Evolutionary conservation across 352 stramenopile genomes (phyloP).

Genomic region (Phytophthora pisi): DNA sequence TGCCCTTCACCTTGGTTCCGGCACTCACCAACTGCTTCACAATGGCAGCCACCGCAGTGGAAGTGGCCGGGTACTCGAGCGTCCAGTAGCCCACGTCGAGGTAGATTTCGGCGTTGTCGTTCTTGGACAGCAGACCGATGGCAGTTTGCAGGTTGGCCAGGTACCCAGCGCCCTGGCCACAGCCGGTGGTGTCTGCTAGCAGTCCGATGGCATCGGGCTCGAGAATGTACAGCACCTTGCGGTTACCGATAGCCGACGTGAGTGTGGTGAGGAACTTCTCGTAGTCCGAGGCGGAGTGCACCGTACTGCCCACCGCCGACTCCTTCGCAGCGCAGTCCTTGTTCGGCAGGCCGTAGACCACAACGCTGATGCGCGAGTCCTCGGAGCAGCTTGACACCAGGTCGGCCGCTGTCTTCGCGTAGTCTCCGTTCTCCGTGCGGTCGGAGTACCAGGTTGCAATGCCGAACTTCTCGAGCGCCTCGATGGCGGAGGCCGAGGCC

Average conservation of each 20-base stretch:
- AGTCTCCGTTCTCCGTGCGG: slow-evolving; percentile 43
- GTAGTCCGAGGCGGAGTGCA: slow-evolving; percentile 57
- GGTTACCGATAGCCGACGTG: slow-evolving; percentile 46
- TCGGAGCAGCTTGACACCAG: slow-evolving; percentile 44
- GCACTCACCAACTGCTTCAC: slow-evolving; percentile 47
- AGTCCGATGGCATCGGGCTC: slow-evolving; percentile 73
- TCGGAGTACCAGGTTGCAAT: slow-evolving; percentile 80
- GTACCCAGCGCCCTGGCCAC: slow-evolving; percentile 54
- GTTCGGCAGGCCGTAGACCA: slow-evolving; percentile 77
- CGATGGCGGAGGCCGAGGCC: slow-evolving; percentile 50
- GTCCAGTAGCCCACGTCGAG: slow-evolving; percentile 76
- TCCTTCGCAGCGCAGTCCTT: slow-evolving; percentile 74
- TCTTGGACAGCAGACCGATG: slow-evolving; percentile 51
- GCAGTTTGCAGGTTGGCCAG: slow-evolving; percentile 55
- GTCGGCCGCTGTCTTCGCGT: slow-evolving; percentile 33
- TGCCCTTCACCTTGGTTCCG: slow-evolving; percentile 56
- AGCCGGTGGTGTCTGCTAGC: slow-evolving; percentile 39
- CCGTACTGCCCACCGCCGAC: slow-evolving; percentile 41
- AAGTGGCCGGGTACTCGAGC: slow-evolving; percentile 36
- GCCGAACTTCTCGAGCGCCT: slow-evolving; percentile 54
- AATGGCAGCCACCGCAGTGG: slow-evolving; percentile 32
- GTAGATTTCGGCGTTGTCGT: slow-evolving; percentile 76
- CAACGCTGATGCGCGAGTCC: slow-evolving; percentile 55
- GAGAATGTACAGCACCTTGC: slow-evolving; percentile 73
- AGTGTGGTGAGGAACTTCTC: slow-evolving; percentile 52